Conservation (phyloP, 164 flowering plant species). For the Liquidambar formosana region DNA sequence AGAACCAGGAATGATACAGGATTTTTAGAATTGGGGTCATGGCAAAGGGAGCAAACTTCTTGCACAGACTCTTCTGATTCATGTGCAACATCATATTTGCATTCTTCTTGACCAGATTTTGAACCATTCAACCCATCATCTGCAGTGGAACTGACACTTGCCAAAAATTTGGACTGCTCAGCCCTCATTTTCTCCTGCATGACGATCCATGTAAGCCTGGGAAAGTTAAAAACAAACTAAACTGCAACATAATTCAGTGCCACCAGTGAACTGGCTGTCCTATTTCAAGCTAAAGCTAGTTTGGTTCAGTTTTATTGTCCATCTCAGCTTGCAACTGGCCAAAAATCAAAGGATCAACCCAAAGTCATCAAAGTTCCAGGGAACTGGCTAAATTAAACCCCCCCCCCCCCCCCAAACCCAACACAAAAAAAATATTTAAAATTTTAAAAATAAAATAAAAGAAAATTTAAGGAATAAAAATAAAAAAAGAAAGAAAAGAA, state of each 20-base stretch:
- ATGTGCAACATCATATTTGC: constrained; percentile 24
- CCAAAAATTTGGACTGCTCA: constrained; percentile 85
- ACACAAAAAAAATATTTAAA: background rate
- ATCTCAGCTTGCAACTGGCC: too few relatives aligned
- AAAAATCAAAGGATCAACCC: too few relatives aligned
- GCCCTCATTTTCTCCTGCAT: constrained; percentile 91
- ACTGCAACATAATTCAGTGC: background rate
- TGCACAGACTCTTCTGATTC: constrained; percentile 38
- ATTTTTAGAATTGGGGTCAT: constrained; percentile 65
- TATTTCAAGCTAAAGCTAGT: background rate
- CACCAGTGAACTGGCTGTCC: background rate
- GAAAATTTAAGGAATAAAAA: too few relatives aligned
- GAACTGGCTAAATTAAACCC: too few relatives aligned
- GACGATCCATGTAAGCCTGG: constrained; percentile 7
- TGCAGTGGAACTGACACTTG: constrained; percentile 44
- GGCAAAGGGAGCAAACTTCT: constrained; percentile 83
- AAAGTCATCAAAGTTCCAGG: too few relatives aligned
- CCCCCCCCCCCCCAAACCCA: too few relatives aligned
- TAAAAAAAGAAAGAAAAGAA: too few relatives aligned
- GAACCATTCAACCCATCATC: constrained; percentile 38
- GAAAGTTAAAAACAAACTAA: background rate
- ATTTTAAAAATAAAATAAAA: too few relatives aligned
- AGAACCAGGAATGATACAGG: constrained; percentile 75
- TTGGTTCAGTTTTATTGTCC: background rate
- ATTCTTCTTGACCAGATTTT: constrained; percentile 32